These are phyloP conservation scores for Ehretia macrophylla DNA, from an alignment of 257 asterid genomes.

Conservation along the genomic window DNA sequence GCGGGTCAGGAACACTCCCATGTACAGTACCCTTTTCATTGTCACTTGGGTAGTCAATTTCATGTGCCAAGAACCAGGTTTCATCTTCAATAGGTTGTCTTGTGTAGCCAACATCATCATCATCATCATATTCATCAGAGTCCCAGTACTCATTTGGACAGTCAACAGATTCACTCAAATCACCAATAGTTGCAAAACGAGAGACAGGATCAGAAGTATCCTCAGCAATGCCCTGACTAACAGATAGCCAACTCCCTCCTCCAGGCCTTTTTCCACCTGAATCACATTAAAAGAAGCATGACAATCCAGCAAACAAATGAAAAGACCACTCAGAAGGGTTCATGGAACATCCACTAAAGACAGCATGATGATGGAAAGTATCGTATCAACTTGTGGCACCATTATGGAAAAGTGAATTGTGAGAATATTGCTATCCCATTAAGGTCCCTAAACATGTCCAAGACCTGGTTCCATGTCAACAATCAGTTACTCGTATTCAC, in stretches of 20 bases:
- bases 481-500: no score
- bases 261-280: slow-evolving; percentile 20
- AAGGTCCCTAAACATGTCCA: no score
- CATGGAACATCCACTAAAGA: background rate
- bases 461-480: no score
- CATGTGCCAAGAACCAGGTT: slow-evolving; percentile 31
- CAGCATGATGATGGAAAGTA: background rate
- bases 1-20: slow-evolving; percentile 27
- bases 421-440: no score
- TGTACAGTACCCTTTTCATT: slow-evolving; percentile 20
- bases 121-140: slow-evolving; percentile 29
- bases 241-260: slow-evolving; percentile 29
- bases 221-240: slow-evolving; percentile 26
- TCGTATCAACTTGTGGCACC: background rate
- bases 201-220: slow-evolving; percentile 31
- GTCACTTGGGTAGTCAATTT: slow-evolving; percentile 31
- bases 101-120: slow-evolving; percentile 26
- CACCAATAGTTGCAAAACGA: slow-evolving; percentile 29
- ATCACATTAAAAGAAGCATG: slow-evolving; percentile 1
- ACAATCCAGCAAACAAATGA: background rate
- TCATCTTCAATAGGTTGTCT: slow-evolving; percentile 34
- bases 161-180: slow-evolving; percentile 36
- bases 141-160: slow-evolving; percentile 30
- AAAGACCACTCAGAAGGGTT: background rate
- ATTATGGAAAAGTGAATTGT: no score